phyloP scores from a whole-genome alignment of 2,329 filamentous ascomycete species.

The Myriosclerotinia scirpicola region DNA sequence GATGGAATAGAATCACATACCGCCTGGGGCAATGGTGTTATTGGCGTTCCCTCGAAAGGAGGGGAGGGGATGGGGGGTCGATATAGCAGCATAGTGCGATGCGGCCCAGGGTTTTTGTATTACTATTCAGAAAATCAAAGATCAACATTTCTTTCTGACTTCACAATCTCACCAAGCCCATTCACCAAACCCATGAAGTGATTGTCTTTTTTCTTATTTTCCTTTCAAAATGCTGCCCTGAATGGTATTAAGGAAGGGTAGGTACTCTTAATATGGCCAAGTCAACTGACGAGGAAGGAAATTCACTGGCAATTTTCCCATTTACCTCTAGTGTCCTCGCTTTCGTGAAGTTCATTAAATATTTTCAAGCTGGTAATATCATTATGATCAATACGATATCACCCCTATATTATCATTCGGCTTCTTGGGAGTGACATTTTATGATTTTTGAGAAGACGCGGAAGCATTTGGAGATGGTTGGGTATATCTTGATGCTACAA shows the following conservation, averaged over 20 bases:
- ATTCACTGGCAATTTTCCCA: background rate
- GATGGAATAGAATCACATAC: slow-evolving; percentile 6
- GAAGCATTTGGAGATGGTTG: too few species aligned
- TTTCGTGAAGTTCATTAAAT: background rate
- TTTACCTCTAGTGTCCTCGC: too few species aligned
- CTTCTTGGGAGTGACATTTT: background rate
- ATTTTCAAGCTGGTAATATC: background rate
- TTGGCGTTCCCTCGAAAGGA: slow-evolving; percentile 14
- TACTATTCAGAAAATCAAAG: slow-evolving; percentile 1
- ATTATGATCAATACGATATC: background rate
- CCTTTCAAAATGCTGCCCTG: background rate
- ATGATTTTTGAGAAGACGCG: too few species aligned
- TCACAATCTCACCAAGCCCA: background rate
- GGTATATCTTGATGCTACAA: too few species aligned
- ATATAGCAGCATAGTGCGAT: slow-evolving; percentile 11
- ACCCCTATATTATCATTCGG: background rate
- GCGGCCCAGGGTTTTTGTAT: background rate
- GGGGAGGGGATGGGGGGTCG: background rate
- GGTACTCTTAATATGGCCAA: too few species aligned
- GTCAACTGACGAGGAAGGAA: background rate
- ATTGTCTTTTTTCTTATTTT: background rate
- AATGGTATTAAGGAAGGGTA: too few species aligned
- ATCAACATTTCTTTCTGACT: background rate
- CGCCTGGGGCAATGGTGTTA: slow-evolving; percentile 25
- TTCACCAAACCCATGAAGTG: background rate